Evolutionary conservation across 805 yeast genomes (phyloP).

Genomic region (Saturnispora gosingensis): DNA sequence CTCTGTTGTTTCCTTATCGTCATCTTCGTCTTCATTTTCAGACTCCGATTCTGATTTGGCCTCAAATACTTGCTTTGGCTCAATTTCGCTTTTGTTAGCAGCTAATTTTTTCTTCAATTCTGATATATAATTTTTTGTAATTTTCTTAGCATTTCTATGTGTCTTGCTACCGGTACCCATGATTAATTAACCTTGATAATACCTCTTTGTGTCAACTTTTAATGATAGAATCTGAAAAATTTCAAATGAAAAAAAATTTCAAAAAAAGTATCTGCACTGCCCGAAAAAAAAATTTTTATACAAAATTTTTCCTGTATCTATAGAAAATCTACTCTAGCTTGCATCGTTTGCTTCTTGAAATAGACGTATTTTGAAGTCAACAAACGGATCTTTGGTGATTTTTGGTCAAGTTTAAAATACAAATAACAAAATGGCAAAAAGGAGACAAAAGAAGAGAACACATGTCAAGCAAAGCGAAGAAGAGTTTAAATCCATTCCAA

Average conservation of each 20-base stretch:
- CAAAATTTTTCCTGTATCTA: background rate
- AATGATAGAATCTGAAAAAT: background rate
- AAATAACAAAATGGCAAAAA: conserved; percentile 22
- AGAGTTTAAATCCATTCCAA: conserved; percentile 66
- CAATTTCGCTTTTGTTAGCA: conserved; percentile 8
- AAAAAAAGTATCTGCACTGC: background rate
- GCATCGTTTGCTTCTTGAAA: background rate
- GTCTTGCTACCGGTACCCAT: conserved; percentile 6
- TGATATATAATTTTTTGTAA: conserved; percentile 18
- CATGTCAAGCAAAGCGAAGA: conserved; percentile 61
- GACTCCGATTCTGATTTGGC: conserved; percentile 12
- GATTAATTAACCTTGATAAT: background rate
- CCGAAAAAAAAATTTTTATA: background rate
- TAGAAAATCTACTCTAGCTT: background rate
- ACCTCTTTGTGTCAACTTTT: background rate
- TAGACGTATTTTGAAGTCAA: background rate
- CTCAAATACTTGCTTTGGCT: conserved; percentile 25
- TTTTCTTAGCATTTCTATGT: conserved; percentile 10
- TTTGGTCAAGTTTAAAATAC: background rate
- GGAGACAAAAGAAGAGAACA: conserved; percentile 71
- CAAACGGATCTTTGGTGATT: background rate
- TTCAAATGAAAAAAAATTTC: background rate
- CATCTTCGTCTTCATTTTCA: conserved; percentile 7
- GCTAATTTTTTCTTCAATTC: conserved; percentile 24
- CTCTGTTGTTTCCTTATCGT: conserved; percentile 2